A percentile compares a stretch with the other conserved stretches of the same genome.
Conservation (phyloP, 1,284 basidiomycete species). For the Sanguinoderma infundibulare region DNA sequence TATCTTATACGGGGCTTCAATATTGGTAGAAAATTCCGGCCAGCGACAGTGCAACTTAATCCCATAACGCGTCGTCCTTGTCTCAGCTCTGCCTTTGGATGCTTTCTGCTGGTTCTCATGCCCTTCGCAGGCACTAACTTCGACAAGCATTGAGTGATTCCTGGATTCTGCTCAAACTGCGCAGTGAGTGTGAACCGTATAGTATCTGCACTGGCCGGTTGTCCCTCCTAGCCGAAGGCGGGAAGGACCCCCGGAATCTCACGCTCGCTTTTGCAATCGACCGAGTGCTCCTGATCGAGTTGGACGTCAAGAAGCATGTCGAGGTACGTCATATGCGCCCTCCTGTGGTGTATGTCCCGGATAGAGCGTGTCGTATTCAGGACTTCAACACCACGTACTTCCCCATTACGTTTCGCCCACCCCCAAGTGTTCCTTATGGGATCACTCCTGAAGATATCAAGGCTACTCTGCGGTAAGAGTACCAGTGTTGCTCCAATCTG, state of each 20-base stretch:
- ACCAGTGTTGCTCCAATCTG: not conserved
- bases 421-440: slow-evolving; percentile 93
- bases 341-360: not conserved
- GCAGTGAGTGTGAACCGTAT: no score
- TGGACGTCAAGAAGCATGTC: slow-evolving; percentile 74
- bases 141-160: no score
- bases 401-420: slow-evolving; percentile 96
- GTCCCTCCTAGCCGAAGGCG: slow-evolving; percentile 90
- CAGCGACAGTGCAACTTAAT: no score
- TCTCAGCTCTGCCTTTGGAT: no score
- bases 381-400: slow-evolving; percentile 95
- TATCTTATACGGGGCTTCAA: no score
- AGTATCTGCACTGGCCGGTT: no score
- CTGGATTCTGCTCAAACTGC: no score
- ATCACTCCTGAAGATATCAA: slow-evolving; percentile 92
- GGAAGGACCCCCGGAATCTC: slow-evolving; percentile 97
- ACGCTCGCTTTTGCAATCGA: slow-evolving; percentile 90
- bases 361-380: slow-evolving; percentile 43
- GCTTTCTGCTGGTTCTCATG: no score
- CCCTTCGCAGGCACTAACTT: no score
- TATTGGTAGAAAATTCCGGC: no score
- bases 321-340: slow-evolving; percentile 68
- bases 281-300: slow-evolving; percentile 86
- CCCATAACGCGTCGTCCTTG: no score
- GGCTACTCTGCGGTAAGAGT: slow-evolving; percentile 63